Evolutionary conservation across 148 eudicot species (phyloP).

Genomic region (Rhododendron kiyosumense): DNA sequence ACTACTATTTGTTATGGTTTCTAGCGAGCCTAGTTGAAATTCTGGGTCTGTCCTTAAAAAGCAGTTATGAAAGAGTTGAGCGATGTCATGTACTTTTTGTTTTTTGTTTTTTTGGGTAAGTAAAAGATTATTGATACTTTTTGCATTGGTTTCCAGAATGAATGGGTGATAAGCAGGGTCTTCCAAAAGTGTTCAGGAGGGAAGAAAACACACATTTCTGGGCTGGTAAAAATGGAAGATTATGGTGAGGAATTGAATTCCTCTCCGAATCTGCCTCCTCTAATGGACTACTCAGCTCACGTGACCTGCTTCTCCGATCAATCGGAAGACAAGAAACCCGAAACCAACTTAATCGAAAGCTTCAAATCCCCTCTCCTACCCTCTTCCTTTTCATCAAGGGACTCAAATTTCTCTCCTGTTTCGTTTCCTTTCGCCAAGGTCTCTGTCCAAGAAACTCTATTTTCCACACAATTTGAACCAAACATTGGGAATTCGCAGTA

Average conservation of each 20-base stretch:
- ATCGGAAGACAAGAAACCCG: constrained; percentile 26
- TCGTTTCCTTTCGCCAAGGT: constrained; percentile 6
- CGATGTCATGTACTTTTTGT: neutral
- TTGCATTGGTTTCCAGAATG: constrained; percentile 40
- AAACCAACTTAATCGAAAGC: neutral
- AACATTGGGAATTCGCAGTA: constrained; percentile 11
- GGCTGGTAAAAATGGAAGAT: constrained; percentile 8
- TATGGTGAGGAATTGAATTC: constrained; percentile 6
- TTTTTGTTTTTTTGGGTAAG: neutral
- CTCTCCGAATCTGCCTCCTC: constrained; percentile 42
- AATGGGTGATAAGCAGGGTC: constrained; percentile 75
- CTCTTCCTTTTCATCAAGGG: constrained; percentile 14
- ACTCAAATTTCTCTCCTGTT: neutral
- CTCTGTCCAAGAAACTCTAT: constrained; percentile 11
- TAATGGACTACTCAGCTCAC: constrained; percentile 48
- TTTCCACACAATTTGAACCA: constrained; percentile 18
- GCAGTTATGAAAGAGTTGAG: neutral
- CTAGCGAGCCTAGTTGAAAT: too few species aligned
- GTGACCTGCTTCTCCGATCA: constrained; percentile 68
- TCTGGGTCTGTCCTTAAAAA: neutral
- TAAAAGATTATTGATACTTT: neutral
- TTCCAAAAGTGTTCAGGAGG: constrained; percentile 54
- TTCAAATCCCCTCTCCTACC: constrained; percentile 3
- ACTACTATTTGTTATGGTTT: too few species aligned
- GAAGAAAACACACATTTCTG: constrained; percentile 41